phyloP scores from a whole-genome alignment of 2,329 filamentous ascomycete species.

The Trichoderma koningiopsis region DNA sequence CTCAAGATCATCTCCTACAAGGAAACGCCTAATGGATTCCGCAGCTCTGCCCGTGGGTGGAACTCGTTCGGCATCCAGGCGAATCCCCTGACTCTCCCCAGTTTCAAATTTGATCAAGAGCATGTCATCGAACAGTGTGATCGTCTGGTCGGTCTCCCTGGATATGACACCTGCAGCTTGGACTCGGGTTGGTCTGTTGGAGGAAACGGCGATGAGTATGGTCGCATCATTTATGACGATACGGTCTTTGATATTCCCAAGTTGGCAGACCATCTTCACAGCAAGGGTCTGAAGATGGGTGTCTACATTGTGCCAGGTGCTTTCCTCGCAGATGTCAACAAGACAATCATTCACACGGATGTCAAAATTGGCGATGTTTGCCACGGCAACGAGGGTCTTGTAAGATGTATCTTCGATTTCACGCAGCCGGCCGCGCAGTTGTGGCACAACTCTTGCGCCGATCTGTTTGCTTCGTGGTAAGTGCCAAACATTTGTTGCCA shows the following conservation, averaged over 20 bases:
- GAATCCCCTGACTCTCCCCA: conserved; percentile 22
- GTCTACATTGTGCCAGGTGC: conserved; percentile 31
- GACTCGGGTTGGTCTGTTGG: conserved; percentile 32
- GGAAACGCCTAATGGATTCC: conserved; percentile 28
- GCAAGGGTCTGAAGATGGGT: conserved; percentile 28
- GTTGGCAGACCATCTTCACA: conserved; percentile 29
- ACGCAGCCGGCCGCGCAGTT: conserved; percentile 27
- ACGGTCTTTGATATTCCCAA: conserved; percentile 27
- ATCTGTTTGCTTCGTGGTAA: conserved; percentile 29
- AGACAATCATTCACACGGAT: conserved; percentile 28
- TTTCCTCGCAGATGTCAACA: conserved; percentile 28
- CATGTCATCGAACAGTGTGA: conserved; percentile 30
- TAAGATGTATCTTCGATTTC: conserved; percentile 29
- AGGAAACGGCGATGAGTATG: conserved; percentile 29
- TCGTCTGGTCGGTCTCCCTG: conserved; percentile 21
- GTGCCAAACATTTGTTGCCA: not conserved
- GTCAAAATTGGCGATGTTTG: conserved; percentile 29
- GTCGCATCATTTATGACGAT: conserved; percentile 29
- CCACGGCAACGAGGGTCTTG: conserved; percentile 29
- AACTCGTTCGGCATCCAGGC: conserved; percentile 30
- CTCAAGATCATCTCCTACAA: conserved; percentile 29
- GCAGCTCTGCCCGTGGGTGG: conserved; percentile 28
- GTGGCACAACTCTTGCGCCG: conserved; percentile 30
- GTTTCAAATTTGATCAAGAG: conserved; percentile 28
- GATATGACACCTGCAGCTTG: conserved; percentile 30